Evolutionary conservation across 441 rosid species (phyloP), one percentile per base, ranked within the genome.

Genomic region (Manihot esculenta): DNA sequence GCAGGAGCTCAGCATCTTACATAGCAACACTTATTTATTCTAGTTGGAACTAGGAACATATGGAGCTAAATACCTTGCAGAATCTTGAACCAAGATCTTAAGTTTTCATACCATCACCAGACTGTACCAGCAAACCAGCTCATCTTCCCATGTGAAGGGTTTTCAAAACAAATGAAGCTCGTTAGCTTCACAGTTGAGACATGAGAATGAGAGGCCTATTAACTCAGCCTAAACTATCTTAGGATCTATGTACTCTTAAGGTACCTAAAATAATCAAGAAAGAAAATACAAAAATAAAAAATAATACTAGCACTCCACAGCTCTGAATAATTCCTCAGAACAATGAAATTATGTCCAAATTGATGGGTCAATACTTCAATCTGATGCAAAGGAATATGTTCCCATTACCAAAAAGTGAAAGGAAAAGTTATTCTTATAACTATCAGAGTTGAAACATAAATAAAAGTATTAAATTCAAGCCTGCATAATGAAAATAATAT

Each of bases 371-470:
- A 41, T 23, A 23, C 38, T 54, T 42, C 15, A 15, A 21, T 53
- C 70, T 35, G 60, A 51, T 11, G 49, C 23, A 21, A 38, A 41
- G 17, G 23, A 42, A 38, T 14, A 41, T 6, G 18, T 20, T 50
- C 42, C 11, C n/a, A n/a, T n/a, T n/a, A n/a, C n/a, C n/a, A 66
- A 53, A 57, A 66, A 59, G 12, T 54, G 49, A 54, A 54, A 38
- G 62, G 15, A 15, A 54, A 54, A 67, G 24, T 20, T 21, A 53
- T 15, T 54, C 24, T 23, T 41, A 67, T 2, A 21, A 55, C 33
- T 66, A n/a, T 11, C 12, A 23, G 54, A 8, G n/a, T n/a, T n/a
- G 13, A 2, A 45, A 47, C 14, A 14, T n/a, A n/a, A n/a, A 64
- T 26, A 48, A 45, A 54, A 41, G 3, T 44, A 67, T n/a, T 3